Conservation (phyloP, 371 early-diverging fungal genomes). For the Apophysomyces ossiformis region DNA sequence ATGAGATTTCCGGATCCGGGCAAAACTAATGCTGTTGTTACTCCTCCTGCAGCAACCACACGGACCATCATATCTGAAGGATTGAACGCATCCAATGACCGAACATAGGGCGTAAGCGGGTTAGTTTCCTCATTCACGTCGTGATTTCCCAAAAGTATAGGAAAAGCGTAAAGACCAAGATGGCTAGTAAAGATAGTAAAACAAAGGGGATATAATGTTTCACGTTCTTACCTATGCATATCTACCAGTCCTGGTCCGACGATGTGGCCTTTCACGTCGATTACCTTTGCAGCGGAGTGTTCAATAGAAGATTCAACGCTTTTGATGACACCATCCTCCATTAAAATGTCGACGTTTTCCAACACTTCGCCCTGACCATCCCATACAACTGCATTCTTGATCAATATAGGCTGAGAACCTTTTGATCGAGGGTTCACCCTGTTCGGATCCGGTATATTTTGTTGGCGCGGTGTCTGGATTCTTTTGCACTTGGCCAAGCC, state of each 20-base stretch:
- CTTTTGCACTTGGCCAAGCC: slow-evolving; percentile 25
- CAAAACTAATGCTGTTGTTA: slow-evolving; percentile 75
- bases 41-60: slow-evolving; percentile 74
- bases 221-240: slow-evolving; percentile 64
- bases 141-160: slow-evolving; percentile 49
- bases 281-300: slow-evolving; percentile 34
- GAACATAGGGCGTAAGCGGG: slow-evolving; percentile 62
- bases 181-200: slow-evolving; percentile 33
- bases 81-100: slow-evolving; percentile 63
- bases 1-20: slow-evolving; percentile 81
- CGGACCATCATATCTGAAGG: slow-evolving; percentile 67
- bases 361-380: slow-evolving; percentile 60
- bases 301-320: slow-evolving; percentile 40
- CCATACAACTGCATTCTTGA: slow-evolving; percentile 62
- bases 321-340: slow-evolving; percentile 56
- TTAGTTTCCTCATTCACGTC: slow-evolving; percentile 75
- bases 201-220: not conserved
- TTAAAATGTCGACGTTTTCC: slow-evolving; percentile 52
- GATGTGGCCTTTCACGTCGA: slow-evolving; percentile 68
- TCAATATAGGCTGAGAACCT: slow-evolving; percentile 32
- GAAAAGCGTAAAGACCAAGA: slow-evolving; percentile 70
- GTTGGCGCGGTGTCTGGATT: slow-evolving; percentile 13
- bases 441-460: slow-evolving; percentile 3
- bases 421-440: slow-evolving; percentile 19
- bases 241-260: slow-evolving; percentile 80